Percentiles rank a stretch among this genome's conserved stretches.
Evolutionary conservation across 345 rosid genomes (phyloP).

Genomic region (Excoecaria agallocha): DNA sequence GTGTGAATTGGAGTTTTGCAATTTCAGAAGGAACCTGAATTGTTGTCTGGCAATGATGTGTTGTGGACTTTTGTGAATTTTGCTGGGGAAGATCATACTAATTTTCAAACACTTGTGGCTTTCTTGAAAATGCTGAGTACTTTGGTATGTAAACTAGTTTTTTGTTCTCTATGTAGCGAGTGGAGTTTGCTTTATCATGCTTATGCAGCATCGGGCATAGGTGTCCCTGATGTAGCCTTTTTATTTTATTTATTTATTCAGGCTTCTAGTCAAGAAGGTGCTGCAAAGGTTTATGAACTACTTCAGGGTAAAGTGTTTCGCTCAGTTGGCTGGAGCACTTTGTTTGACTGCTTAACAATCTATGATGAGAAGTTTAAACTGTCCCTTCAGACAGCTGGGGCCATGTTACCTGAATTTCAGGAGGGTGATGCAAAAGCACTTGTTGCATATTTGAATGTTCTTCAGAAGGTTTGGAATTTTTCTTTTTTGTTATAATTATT

Average conservation of each 20-base stretch:
- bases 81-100: slow-evolving; percentile 98
- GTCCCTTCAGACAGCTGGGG: slow-evolving; percentile 79
- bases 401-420: slow-evolving; percentile 81
- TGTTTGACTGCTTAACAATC: slow-evolving; percentile 79
- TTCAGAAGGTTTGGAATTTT: slow-evolving; percentile 66
- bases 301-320: slow-evolving; percentile 86
- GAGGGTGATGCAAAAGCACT: slow-evolving; percentile 97
- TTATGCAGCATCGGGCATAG: slow-evolving; percentile 18
- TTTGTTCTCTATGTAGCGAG: neutral
- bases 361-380: slow-evolving; percentile 92
- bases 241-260: slow-evolving; percentile 20
- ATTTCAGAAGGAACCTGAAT: slow-evolving; percentile 85
- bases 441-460: slow-evolving; percentile 92
- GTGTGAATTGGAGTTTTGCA: slow-evolving; percentile 10
- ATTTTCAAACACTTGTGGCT: slow-evolving; percentile 89
- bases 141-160: slow-evolving; percentile 55
- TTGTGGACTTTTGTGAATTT: slow-evolving; percentile 96
- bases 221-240: slow-evolving; percentile 19
- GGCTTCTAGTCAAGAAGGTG: slow-evolving; percentile 96
- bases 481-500: neutral
- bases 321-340: slow-evolving; percentile 87
- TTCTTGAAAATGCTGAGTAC: slow-evolving; percentile 91
- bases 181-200: neutral
- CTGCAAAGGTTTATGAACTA: slow-evolving; percentile 82
- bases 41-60: slow-evolving; percentile 86